Percentiles rank a stretch among this genome's conserved stretches.
These are phyloP conservation scores for Chara braunii DNA, from an alignment of 139 green algal genomes.

Conservation along the genomic window DNA sequence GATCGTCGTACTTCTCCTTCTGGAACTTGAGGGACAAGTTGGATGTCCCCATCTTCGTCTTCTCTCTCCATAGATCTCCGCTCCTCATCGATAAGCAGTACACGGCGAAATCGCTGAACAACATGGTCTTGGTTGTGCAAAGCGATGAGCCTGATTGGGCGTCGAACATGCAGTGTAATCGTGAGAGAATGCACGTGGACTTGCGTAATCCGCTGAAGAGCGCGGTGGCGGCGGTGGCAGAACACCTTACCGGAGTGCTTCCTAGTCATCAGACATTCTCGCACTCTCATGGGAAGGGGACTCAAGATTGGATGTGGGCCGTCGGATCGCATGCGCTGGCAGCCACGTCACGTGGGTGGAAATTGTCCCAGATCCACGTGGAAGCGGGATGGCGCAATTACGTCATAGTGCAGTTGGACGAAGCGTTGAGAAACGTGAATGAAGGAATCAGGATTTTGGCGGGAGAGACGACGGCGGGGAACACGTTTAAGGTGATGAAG, in stretches of 20 bases:
- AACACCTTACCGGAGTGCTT: slow-evolving; percentile 57
- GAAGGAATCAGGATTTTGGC: too few relatives aligned
- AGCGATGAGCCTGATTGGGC: slow-evolving; percentile 52
- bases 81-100: slow-evolving; percentile 64
- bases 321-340: too few relatives aligned
- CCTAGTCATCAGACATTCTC: slow-evolving; percentile 50
- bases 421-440: too few relatives aligned
- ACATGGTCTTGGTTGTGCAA: slow-evolving; percentile 59
- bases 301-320: too few relatives aligned
- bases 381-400: too few relatives aligned
- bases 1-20: background rate
- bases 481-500: too few relatives aligned
- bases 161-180: slow-evolving; percentile 50
- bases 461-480: too few relatives aligned
- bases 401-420: too few relatives aligned
- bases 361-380: too few relatives aligned
- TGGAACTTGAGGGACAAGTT: background rate
- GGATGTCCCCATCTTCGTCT: slow-evolving; percentile 57
- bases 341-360: too few relatives aligned
- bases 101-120: slow-evolving; percentile 48
- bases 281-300: background rate
- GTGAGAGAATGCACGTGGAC: slow-evolving; percentile 3
- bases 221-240: slow-evolving; percentile 48
- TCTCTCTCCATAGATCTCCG: slow-evolving; percentile 43
- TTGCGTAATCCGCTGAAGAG: slow-evolving; percentile 49